phyloP scores from a whole-genome alignment of 805 yeast genomes.

The Kuraishia borneana region DNA sequence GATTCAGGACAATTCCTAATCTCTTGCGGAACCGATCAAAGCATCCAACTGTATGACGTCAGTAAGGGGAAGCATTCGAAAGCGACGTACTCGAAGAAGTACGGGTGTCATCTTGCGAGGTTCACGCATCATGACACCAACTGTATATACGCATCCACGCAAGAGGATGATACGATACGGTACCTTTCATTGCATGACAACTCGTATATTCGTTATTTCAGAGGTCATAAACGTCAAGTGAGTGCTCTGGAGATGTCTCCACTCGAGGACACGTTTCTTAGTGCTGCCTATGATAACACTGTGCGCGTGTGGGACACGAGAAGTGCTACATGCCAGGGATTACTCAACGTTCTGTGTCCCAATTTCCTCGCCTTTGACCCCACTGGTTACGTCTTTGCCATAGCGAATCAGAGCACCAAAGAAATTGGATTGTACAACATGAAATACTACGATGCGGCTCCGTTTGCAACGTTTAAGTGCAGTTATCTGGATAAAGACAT shows the following conservation, averaged over 20 bases:
- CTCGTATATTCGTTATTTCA: slow-evolving; percentile 72
- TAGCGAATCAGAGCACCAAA: slow-evolving; percentile 34
- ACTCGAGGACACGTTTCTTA: slow-evolving; percentile 47
- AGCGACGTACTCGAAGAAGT: slow-evolving; percentile 74
- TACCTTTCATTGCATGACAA: slow-evolving; percentile 69
- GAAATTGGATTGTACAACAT: slow-evolving; percentile 51
- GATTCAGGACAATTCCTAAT: slow-evolving; percentile 72
- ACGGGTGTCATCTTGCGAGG: slow-evolving; percentile 80
- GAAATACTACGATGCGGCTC: slow-evolving; percentile 45
- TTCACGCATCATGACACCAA: slow-evolving; percentile 68
- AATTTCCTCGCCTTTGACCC: slow-evolving; percentile 69
- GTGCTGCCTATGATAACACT: slow-evolving; percentile 67
- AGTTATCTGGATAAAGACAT: not conserved
- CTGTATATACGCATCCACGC: slow-evolving; percentile 78
- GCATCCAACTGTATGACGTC: slow-evolving; percentile 74
- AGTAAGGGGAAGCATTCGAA: slow-evolving; percentile 56
- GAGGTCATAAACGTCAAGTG: slow-evolving; percentile 78
- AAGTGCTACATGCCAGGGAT: slow-evolving; percentile 53
- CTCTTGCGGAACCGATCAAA: slow-evolving; percentile 71
- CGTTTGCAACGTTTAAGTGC: slow-evolving; percentile 34
- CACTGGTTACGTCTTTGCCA: slow-evolving; percentile 70
- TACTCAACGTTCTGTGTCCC: slow-evolving; percentile 42
- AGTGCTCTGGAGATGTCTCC: slow-evolving; percentile 66
- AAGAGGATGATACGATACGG: slow-evolving; percentile 64
- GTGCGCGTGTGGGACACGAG: slow-evolving; percentile 84